phyloP scores from a whole-genome alignment of 192 early-diverging fungal genomes.

The Pilaira anomala region DNA sequence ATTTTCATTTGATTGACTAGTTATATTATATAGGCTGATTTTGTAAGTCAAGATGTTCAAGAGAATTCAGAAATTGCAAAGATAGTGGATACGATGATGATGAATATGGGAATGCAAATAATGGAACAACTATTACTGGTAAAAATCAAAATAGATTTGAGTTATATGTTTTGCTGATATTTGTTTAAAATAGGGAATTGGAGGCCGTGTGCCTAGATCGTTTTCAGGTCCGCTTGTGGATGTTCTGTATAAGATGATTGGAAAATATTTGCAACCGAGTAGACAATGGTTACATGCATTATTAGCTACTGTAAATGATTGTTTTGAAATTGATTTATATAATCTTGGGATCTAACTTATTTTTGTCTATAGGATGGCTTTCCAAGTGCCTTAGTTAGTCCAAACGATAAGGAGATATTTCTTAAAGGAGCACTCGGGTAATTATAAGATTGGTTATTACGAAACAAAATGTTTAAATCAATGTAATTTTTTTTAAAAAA shows the following conservation, averaged over 20 bases:
- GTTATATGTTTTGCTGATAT: neutral
- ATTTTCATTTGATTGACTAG: neutral
- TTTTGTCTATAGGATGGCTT: conserved; percentile 49
- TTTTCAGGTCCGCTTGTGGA: conserved; percentile 52
- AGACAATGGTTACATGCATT: conserved; percentile 45
- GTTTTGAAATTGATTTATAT: neutral
- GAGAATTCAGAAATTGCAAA: conserved; percentile 33
- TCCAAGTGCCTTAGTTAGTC: conserved; percentile 45
- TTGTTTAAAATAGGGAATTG: conserved; percentile 39
- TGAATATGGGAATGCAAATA: conserved; percentile 41
- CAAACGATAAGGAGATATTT: conserved; percentile 46
- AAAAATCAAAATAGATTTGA: conserved; percentile 7
- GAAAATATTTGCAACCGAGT: conserved; percentile 37
- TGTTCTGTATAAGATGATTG: conserved; percentile 44
- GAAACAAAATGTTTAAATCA: conserved; percentile 1
- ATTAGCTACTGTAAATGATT: conserved; percentile 45
- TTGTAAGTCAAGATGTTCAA: conserved; percentile 42
- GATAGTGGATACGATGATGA: conserved; percentile 36
- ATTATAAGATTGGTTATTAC: conserved; percentile 3
- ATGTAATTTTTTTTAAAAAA: neutral
- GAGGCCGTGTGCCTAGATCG: conserved; percentile 51
- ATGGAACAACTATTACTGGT: conserved; percentile 44
- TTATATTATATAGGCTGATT: conserved; percentile 37
- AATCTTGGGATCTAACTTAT: too few relatives aligned
- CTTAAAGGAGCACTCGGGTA: conserved; percentile 52